phyloP scores from a whole-genome alignment of 495 filamentous ascomycete species.

The Aspergillus hancockii region DNA sequence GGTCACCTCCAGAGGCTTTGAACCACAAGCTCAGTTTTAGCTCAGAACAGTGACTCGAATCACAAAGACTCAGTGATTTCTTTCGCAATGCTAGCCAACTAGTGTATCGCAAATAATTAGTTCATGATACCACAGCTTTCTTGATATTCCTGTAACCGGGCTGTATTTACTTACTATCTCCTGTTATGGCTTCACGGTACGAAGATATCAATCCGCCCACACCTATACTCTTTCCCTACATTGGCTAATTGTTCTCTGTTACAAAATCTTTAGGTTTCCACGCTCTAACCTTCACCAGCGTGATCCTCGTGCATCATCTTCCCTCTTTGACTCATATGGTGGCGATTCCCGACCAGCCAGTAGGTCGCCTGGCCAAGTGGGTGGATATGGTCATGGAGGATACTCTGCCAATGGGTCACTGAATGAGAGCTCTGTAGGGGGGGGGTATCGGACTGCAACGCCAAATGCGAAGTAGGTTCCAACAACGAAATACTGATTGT shows the following conservation, averaged over 20 bases:
- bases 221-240: background rate
- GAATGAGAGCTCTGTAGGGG: slow-evolving; percentile 32
- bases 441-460: slow-evolving; percentile 66
- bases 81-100: slow-evolving; percentile 3
- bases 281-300: slow-evolving; percentile 56
- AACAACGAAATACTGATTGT: background rate
- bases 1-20: background rate
- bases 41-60: background rate
- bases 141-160: background rate
- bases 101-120: background rate
- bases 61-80: background rate
- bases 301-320: slow-evolving; percentile 76
- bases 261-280: slow-evolving; percentile 50
- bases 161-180: background rate
- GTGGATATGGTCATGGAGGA: slow-evolving; percentile 55
- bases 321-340: slow-evolving; percentile 85
- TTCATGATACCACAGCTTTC: background rate
- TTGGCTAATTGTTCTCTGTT: background rate
- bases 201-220: background rate
- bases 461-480: slow-evolving; percentile 73
- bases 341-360: slow-evolving; percentile 56
- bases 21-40: too few species aligned
- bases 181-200: slow-evolving; percentile 36
- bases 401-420: slow-evolving; percentile 52
- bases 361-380: slow-evolving; percentile 52